These are phyloP conservation scores for Bruguiera hainesii DNA, from an alignment of 441 rosid genomes.

Conservation along the genomic window DNA sequence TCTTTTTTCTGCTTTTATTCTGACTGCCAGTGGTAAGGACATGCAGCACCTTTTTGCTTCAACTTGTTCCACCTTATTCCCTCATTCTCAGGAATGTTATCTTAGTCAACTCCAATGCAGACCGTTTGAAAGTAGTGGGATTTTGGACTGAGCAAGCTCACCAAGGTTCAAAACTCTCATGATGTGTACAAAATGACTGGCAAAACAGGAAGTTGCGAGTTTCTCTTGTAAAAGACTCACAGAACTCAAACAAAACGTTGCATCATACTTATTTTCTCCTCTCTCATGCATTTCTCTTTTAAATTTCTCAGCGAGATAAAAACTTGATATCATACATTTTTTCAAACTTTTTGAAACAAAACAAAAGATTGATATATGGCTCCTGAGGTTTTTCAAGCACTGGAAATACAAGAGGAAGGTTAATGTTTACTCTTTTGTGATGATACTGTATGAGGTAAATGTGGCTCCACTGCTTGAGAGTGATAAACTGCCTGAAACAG, in stretches of 20 bases:
- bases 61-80: constrained; percentile 7
- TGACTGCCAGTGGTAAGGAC: constrained; percentile 9
- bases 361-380: constrained; percentile 94
- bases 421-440: constrained; percentile 93
- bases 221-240: constrained; percentile 14
- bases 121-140: constrained; percentile 97
- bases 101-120: constrained; percentile 86
- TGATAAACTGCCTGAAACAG: constrained; percentile 19
- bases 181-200: constrained; percentile 99
- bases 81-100: constrained; percentile 74
- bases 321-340: not conserved
- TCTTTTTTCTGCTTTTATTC: constrained; percentile 5
- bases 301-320: too few species aligned
- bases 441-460: constrained; percentile 89
- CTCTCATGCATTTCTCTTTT: too few species aligned
- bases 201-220: constrained; percentile 98
- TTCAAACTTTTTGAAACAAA: constrained; percentile 16
- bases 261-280: constrained; percentile 15
- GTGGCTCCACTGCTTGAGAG: constrained; percentile 9
- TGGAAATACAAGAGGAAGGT: constrained; percentile 93
- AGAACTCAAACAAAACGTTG: constrained; percentile 9
- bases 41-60: constrained; percentile 6
- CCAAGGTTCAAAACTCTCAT: constrained; percentile 92
- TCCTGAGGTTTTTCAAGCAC: constrained; percentile 94
- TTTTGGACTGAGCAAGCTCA: constrained; percentile 96